Evolutionary conservation across 2,329 filamentous ascomycete species (phyloP).

Genomic region (Fusarium globosum): DNA sequence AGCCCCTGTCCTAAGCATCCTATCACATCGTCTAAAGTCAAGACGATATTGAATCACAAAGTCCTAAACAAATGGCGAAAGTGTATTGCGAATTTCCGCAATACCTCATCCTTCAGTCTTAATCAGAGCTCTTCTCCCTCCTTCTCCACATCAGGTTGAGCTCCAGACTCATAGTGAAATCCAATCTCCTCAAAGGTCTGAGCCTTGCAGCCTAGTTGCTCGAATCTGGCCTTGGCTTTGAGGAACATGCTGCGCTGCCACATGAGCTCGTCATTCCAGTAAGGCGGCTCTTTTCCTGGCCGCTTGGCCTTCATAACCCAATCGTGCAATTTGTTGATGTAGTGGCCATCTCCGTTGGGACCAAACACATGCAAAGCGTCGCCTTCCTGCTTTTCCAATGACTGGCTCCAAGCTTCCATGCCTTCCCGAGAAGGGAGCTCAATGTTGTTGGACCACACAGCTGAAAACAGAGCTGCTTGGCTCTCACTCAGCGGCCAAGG

Average conservation of each 20-base stretch:
- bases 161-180: constrained; percentile 62
- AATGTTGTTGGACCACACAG: constrained; percentile 79
- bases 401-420: constrained; percentile 77
- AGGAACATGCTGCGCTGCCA: constrained; percentile 78
- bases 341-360: constrained; percentile 66
- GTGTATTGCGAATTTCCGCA: neutral
- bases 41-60: constrained; percentile 16
- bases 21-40: constrained; percentile 2
- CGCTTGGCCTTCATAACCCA: constrained; percentile 66
- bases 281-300: constrained; percentile 73
- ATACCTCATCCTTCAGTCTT: neutral
- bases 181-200: constrained; percentile 78
- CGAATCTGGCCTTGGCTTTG: constrained; percentile 78
- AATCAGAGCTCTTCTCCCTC: constrained; percentile 5
- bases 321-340: constrained; percentile 75
- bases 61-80: constrained; percentile 25
- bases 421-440: constrained; percentile 68
- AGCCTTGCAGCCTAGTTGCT: constrained; percentile 71
- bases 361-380: constrained; percentile 48
- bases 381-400: constrained; percentile 66
- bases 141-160: constrained; percentile 2
- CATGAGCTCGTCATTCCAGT: constrained; percentile 76
- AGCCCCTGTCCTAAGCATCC: constrained; percentile 8
- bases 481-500: constrained; percentile 85
- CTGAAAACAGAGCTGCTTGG: constrained; percentile 80